Conservation (phyloP, 164 flowering plant genomes). For the Chimonanthus salicifolius region DNA sequence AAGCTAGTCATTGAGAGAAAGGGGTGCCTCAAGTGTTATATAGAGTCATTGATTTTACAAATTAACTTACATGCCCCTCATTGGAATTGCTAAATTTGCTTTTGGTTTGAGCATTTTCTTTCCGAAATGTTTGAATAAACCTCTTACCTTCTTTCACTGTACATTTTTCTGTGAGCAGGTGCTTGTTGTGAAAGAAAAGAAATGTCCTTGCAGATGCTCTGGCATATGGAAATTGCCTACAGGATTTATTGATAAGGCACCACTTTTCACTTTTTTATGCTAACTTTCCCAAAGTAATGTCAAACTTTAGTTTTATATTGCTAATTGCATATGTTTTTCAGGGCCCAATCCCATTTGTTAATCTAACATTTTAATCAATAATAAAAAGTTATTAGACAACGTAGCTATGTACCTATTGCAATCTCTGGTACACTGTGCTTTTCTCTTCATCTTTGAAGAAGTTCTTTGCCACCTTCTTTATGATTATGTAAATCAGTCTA, state of each 20-base stretch:
- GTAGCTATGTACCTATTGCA: too few relatives aligned
- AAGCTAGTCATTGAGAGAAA: too few relatives aligned
- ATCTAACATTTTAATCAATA: too few relatives aligned
- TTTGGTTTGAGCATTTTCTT: background rate
- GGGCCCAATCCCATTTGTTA: too few relatives aligned
- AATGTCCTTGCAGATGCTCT: conserved; percentile 45
- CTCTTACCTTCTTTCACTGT: background rate
- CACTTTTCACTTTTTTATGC: background rate
- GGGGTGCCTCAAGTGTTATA: too few relatives aligned
- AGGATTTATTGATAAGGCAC: conserved; percentile 59
- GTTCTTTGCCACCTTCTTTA: background rate
- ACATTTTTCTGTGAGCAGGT: conserved; percentile 22
- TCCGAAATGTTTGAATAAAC: background rate
- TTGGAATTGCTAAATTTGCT: background rate
- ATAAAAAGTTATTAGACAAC: too few relatives aligned
- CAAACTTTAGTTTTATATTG: too few relatives aligned
- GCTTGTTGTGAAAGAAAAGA: conserved; percentile 59
- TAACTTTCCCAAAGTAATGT: background rate
- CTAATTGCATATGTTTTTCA: too few relatives aligned
- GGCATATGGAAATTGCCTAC: conserved; percentile 67
- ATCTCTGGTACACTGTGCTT: too few relatives aligned
- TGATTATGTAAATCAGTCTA: background rate
- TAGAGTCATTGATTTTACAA: too few relatives aligned
- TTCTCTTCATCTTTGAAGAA: too few relatives aligned
- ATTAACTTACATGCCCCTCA: background rate